These are phyloP conservation scores for Hemileccinum rubropunctum DNA, from an alignment of 768 basidiomycete genomes.

Conservation along the genomic window DNA sequence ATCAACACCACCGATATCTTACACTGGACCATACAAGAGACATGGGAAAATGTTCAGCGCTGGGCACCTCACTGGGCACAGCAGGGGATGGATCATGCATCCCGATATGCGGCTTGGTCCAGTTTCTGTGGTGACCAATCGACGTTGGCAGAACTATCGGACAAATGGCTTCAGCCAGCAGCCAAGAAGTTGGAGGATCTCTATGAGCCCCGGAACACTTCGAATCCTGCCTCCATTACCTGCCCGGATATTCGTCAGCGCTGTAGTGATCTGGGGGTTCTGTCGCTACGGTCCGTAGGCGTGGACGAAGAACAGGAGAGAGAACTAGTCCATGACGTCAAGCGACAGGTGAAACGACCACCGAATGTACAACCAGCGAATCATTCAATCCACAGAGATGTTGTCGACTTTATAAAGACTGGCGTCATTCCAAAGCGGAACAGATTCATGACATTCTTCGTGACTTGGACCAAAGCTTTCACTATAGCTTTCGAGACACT, in stretches of 20 bases:
- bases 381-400: neutral
- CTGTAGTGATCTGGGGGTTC: neutral
- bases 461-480: conserved; percentile 17
- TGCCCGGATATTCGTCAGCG: neutral
- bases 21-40: conserved; percentile 45
- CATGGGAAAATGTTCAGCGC: conserved; percentile 38
- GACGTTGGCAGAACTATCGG: neutral
- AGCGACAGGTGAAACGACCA: conserved; percentile 20
- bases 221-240: conserved; percentile 17
- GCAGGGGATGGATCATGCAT: conserved; percentile 37
- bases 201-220: conserved; percentile 19
- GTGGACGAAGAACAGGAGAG: neutral
- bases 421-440: conserved; percentile 21
- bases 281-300: neutral
- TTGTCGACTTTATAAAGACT: conserved; percentile 13
- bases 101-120: conserved; percentile 23
- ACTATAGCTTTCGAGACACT: conserved; percentile 13
- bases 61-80: conserved; percentile 41
- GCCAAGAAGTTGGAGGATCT: conserved; percentile 36
- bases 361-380: conserved; percentile 23
- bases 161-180: conserved; percentile 40
- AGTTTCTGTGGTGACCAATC: conserved; percentile 10
- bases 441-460: neutral
- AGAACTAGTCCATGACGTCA: neutral
- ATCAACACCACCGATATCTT: conserved; percentile 36